Percentiles rank a stretch among this genome's conserved stretches.
Evolutionary conservation across 345 rosid genomes (phyloP).

Genomic region (Pistacia integerrima): DNA sequence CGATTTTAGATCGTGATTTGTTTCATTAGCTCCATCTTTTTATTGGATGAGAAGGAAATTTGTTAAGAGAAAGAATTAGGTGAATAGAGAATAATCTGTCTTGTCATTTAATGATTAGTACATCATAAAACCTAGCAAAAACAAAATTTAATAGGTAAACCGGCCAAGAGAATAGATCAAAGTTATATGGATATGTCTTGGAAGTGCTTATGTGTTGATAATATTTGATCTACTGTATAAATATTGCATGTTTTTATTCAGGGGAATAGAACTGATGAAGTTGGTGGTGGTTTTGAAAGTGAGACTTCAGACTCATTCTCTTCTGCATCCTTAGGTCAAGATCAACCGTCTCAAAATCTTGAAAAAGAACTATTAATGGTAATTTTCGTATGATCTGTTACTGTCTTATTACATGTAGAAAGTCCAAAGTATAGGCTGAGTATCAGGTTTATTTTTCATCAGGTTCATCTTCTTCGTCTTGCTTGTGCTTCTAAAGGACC

Average conservation of each 20-base stretch:
- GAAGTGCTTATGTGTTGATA: neutral
- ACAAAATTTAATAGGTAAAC: too few relatives aligned
- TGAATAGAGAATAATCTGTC: slow-evolving; percentile 1
- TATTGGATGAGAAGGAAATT: neutral
- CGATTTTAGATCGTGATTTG: neutral
- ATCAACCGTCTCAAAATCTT: slow-evolving; percentile 47
- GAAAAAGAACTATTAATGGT: slow-evolving; percentile 84
- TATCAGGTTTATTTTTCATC: slow-evolving; percentile 7
- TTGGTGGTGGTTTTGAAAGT: slow-evolving; percentile 38
- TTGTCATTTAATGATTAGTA: neutral
- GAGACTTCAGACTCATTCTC: slow-evolving; percentile 50
- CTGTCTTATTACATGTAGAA: slow-evolving; percentile 13
- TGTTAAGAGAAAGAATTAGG: neutral
- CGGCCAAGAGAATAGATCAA: too few relatives aligned
- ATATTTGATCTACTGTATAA: neutral
- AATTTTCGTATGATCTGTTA: slow-evolving; percentile 15
- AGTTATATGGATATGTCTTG: neutral
- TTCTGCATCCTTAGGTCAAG: slow-evolving; percentile 44
- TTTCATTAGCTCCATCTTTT: neutral
- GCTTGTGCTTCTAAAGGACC: slow-evolving; percentile 79
- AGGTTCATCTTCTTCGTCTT: slow-evolving; percentile 89
- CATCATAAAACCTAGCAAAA: neutral
- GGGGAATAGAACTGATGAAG: slow-evolving; percentile 37
- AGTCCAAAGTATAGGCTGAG: slow-evolving; percentile 14
- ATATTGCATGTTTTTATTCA: slow-evolving; percentile 14